Evolutionary conservation across 129 eudicot species (phyloP).

Genomic region (Heracleum sosnowskyi): DNA sequence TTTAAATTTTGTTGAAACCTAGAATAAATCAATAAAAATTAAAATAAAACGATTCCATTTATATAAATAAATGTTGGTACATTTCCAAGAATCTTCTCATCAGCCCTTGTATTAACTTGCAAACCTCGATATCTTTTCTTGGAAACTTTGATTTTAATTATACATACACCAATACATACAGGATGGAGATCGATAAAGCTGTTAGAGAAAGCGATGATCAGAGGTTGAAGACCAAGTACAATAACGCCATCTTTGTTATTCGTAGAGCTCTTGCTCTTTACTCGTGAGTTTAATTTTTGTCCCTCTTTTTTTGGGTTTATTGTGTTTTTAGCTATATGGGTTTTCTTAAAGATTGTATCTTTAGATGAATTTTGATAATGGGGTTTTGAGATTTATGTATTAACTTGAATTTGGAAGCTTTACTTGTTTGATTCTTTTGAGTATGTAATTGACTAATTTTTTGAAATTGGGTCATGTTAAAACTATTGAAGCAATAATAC

Average conservation of each 20-base stretch:
- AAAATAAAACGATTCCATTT: background rate
- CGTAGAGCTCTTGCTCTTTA: constrained; percentile 84
- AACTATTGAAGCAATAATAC: background rate
- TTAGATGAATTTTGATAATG: background rate
- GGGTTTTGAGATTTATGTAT: background rate
- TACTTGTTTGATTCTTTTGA: background rate
- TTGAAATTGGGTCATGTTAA: background rate
- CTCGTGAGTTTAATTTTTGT: constrained; percentile 32
- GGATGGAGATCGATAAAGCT: constrained; percentile 88
- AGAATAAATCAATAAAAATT: background rate
- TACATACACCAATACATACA: background rate
- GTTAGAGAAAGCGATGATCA: constrained; percentile 62
- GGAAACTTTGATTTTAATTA: no score
- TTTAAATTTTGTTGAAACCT: background rate
- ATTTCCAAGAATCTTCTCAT: background rate
- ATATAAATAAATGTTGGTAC: background rate
- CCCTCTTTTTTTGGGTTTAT: background rate
- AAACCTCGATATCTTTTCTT: background rate
- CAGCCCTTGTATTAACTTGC: background rate
- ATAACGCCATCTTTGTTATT: constrained; percentile 71
- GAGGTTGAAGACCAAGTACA: constrained; percentile 82
- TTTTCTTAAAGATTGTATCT: background rate
- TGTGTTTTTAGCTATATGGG: constrained; percentile 3
- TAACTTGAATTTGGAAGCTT: background rate
- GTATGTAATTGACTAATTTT: background rate